Evolutionary conservation across 2,329 filamentous ascomycete species (phyloP).

Genomic region (Ciborinia camelliae): DNA sequence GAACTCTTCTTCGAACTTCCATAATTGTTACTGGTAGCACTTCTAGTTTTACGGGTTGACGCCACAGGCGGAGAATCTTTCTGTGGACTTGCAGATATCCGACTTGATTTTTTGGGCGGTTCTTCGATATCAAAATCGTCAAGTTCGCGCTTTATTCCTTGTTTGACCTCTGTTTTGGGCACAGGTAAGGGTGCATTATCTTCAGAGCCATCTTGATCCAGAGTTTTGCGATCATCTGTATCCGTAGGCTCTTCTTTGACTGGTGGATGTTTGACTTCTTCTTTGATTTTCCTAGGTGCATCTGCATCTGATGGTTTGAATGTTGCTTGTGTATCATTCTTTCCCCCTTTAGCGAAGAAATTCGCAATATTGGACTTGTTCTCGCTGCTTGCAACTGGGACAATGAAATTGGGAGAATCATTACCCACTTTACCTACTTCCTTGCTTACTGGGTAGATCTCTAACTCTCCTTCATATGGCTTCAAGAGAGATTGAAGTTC

Average conservation of each 20-base stretch:
- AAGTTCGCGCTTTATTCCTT: conserved; percentile 34
- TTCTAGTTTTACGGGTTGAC: conserved; percentile 31
- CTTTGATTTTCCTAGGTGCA: conserved; percentile 23
- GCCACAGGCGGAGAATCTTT: conserved; percentile 24
- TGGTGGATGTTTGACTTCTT: conserved; percentile 21
- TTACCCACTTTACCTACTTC: conserved; percentile 95
- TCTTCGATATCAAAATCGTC: conserved; percentile 31
- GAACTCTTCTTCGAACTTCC: conserved; percentile 28
- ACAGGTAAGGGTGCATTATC: conserved; percentile 34
- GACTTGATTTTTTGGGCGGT: conserved; percentile 30
- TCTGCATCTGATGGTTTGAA: conserved; percentile 13
- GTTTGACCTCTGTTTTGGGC: conserved; percentile 27
- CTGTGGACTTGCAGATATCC: conserved; percentile 26
- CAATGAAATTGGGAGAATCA: conserved; percentile 76
- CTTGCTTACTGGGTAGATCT: conserved; percentile 80
- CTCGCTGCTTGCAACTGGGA: conserved; percentile 78
- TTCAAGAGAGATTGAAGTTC: conserved; percentile 77
- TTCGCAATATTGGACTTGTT: conserved; percentile 94
- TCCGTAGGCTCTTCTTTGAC: conserved; percentile 31
- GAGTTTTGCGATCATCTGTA: conserved; percentile 26
- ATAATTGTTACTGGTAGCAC: conserved; percentile 36
- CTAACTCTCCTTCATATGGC: conserved; percentile 74
- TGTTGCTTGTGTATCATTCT: conserved; percentile 23
- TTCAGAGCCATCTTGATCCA: conserved; percentile 31
- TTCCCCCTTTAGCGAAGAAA: conserved; percentile 67